These are phyloP conservation scores for Eucalyptus marginata DNA, from an alignment of 345 rosid species.

Conservation along the genomic window DNA sequence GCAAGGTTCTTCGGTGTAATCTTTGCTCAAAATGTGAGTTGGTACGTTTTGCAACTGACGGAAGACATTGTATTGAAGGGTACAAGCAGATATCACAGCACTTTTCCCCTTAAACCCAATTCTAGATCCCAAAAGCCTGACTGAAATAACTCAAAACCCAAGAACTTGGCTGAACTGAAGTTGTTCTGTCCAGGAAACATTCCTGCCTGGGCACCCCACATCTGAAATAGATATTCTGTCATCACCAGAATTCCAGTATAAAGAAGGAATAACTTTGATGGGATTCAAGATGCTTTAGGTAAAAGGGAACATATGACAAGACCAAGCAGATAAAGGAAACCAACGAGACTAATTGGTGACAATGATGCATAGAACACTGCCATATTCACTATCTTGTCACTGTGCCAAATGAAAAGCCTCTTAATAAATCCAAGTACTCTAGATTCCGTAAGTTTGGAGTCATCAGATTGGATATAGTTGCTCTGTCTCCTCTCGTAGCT, in stretches of 20 bases:
- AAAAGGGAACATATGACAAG: slow-evolving; percentile 61
- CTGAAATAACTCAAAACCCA: slow-evolving; percentile 55
- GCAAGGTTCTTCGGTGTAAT: slow-evolving; percentile 85
- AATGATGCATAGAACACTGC: slow-evolving; percentile 70
- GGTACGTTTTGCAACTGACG: slow-evolving; percentile 44
- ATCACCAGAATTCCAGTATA: slow-evolving; percentile 67
- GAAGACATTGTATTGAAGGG: slow-evolving; percentile 81
- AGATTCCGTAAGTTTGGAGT: slow-evolving; percentile 37
- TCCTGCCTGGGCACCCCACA: slow-evolving; percentile 83
- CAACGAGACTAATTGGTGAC: slow-evolving; percentile 75
- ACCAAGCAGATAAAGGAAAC: slow-evolving; percentile 75
- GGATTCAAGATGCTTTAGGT: slow-evolving; percentile 74
- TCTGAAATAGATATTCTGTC: slow-evolving; percentile 82
- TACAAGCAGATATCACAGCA: slow-evolving; percentile 83
- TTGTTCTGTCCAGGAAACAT: slow-evolving; percentile 92
- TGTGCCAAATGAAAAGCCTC: slow-evolving; percentile 73
- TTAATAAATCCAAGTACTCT: slow-evolving; percentile 48
- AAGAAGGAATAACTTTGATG: slow-evolving; percentile 62
- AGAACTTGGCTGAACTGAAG: slow-evolving; percentile 28
- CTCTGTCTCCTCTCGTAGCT: slow-evolving; percentile 93
- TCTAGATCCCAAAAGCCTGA: slow-evolving; percentile 90
- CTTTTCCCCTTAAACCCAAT: slow-evolving; percentile 83
- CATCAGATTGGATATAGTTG: slow-evolving; percentile 37
- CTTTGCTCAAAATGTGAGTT: slow-evolving; percentile 16
- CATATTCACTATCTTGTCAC: slow-evolving; percentile 65